Evolutionary conservation across 2,329 filamentous ascomycete species (phyloP), one percentile per base, ranked within the genome.

Genomic region (Passalora sequoiae): DNA sequence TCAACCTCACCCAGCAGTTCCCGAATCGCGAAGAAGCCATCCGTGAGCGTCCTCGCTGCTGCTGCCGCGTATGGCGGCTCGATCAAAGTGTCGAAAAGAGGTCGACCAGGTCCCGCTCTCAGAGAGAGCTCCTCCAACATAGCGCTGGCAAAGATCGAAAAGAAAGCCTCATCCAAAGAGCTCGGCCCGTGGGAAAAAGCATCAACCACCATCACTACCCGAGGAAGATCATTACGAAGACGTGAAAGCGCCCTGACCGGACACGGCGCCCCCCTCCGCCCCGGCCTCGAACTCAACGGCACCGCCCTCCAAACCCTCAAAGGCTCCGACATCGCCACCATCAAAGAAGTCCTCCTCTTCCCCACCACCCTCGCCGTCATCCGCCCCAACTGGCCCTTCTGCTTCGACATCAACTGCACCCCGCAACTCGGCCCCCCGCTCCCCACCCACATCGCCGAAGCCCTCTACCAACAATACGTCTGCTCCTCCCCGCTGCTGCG

Each of bases 281-380:
- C 49, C n/a, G 51, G 51, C n/a, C 44, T 54, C n/a, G 38, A 44
- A 8, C 47, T 54, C 20, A 45, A 44, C 1, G 38, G 43, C 19
- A 32, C 31, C 13, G 39, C 15, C 9, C 48, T 54, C n/a, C 40
- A 50, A 20, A 52, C 51, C 21, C 37, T 50, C 20, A 38, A 43
- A 5, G 43, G 46, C 4, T 32, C 42, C 17, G 51, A 52, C 35
- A 42, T 50, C n/a, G 45, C 49, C 17, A 40, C 41, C 8, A 44
- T 54, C 33, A 54, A 49, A 28, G 44, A 50, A 16, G 40, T 52
- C 4, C 38, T 48, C 17, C 19, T 52, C 8, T 49, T 49, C 27
- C 51, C 51, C 5, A 49, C 47, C n/a, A 48, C 51, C 9, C 47
- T 54, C 16, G 44, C 51, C 9, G 47, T 49, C 22, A 47, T 54